Evolutionary conservation across 2,329 filamentous ascomycete species (phyloP).

Genomic region (Xylaria sp.): DNA sequence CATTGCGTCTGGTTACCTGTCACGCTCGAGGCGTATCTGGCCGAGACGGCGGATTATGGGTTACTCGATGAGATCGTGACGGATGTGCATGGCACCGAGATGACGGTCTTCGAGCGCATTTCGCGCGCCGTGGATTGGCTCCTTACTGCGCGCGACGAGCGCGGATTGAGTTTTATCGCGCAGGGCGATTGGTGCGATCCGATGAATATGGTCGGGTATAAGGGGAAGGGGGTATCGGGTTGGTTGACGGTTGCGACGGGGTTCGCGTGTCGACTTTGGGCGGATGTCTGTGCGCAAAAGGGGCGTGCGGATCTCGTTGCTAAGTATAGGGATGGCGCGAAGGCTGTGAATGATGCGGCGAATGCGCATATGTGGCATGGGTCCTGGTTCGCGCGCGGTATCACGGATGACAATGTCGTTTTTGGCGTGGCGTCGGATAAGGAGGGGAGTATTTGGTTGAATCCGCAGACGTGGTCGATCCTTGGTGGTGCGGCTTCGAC

Average conservation of each 20-base stretch:
- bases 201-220: conserved; percentile 59
- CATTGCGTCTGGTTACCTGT: conserved; percentile 55
- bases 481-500: conserved; percentile 45
- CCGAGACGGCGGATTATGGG: conserved; percentile 49
- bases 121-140: conserved; percentile 55
- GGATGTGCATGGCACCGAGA: conserved; percentile 39
- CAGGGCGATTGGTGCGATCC: conserved; percentile 58
- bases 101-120: conserved; percentile 50
- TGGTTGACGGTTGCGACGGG: conserved; percentile 54
- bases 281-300: conserved; percentile 44
- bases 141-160: conserved; percentile 44
- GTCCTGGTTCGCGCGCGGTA: conserved; percentile 52
- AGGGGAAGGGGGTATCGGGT: conserved; percentile 52
- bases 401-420: conserved; percentile 49
- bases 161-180: conserved; percentile 52
- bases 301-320: conserved; percentile 37
- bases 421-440: conserved; percentile 47
- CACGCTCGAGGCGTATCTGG: conserved; percentile 49
- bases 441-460: conserved; percentile 55
- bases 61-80: conserved; percentile 42
- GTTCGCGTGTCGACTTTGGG: conserved; percentile 50
- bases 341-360: conserved; percentile 45
- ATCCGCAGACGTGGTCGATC: conserved; percentile 52
- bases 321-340: conserved; percentile 41
- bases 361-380: conserved; percentile 52